phyloP scores from a whole-genome alignment of 208 protist genomes.

The Leishmania lainsoni region DNA sequence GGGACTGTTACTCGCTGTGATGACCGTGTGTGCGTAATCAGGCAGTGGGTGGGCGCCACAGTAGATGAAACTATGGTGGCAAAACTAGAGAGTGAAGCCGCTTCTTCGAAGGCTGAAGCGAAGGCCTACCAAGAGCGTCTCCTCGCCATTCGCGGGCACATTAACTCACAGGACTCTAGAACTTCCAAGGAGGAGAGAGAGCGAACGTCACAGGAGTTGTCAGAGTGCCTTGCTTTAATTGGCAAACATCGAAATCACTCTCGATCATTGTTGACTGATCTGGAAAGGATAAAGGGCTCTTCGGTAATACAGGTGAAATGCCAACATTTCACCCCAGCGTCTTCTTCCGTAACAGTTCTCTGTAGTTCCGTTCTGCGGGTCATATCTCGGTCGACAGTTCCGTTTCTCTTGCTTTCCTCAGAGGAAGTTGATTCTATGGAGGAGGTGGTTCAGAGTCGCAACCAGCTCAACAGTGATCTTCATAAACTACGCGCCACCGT shows the following conservation, averaged over 20 bases:
- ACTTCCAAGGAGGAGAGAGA: slow-evolving; percentile 22
- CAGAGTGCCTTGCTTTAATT: slow-evolving; percentile 25
- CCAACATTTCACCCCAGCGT: slow-evolving; percentile 10
- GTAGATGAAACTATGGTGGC: slow-evolving; percentile 6
- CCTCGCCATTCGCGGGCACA: slow-evolving; percentile 21
- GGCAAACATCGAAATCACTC: slow-evolving; percentile 27
- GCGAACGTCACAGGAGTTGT: slow-evolving; percentile 12
- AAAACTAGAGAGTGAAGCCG: slow-evolving; percentile 18
- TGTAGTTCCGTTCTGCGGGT: slow-evolving; percentile 23
- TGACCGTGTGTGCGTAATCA: slow-evolving; percentile 21
- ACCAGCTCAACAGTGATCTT: neutral
- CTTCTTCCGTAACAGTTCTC: slow-evolving; percentile 13
- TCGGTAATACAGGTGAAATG: neutral
- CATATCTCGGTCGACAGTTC: neutral
- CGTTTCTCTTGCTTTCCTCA: slow-evolving; percentile 14
- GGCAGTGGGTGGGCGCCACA: slow-evolving; percentile 14
- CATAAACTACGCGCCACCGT: neutral
- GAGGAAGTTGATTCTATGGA: slow-evolving; percentile 21
- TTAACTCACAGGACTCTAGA: slow-evolving; percentile 9
- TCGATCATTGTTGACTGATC: slow-evolving; percentile 16
- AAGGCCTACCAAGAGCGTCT: slow-evolving; percentile 20
- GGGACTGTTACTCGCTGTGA: slow-evolving; percentile 17
- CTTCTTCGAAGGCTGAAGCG: slow-evolving; percentile 14
- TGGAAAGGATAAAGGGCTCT: neutral
- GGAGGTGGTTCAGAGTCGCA: neutral